Base-by-base conservation (phyloP, 805 yeast genomes). In the Ogataea polymorpha region DNA sequence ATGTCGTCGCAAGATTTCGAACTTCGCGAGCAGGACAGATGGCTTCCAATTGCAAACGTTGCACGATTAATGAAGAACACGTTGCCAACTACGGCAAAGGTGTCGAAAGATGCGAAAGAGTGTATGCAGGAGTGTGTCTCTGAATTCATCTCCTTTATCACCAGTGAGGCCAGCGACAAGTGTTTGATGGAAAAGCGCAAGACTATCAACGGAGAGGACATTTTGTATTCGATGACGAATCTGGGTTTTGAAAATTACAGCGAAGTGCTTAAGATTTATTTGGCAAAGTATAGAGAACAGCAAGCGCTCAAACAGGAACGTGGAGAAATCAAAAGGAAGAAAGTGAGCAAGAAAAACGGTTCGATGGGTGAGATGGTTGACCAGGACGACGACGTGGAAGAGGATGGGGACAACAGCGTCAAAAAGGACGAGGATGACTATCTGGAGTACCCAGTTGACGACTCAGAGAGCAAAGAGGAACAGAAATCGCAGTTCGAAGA, bases 21-120 rank as follows among this genome's bases (percentile, higher is more conserved):
- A 52, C 70, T 79, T 30, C 66, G 80, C 40, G 81, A 76, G 53
- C 81, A 76, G 56, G 81, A 75, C 53, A 67, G 77, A 44, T 76
- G 81, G 81, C 65, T 76, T 16, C 82, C 82, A 23, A 77, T 76
- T 44, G 82, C 82, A 28, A 76, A 76, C 45, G 84, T 79, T 45
- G 82, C 84, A n/a, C 67, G 91, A 38, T 75, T 85, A 37, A 85
- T 84, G 91, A 85, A 85, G 55, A 70, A 65, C 41, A 82, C 91
- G 2, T 65, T 84, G 23, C 91, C 93, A 3, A 65, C 71, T 10
- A 79, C 81, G 26, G 91, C 90, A 9, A 84, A 84, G 54, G 79
- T 84, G 1, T 80, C 88, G 16, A 84, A 83, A 54, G 93, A 84
- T 53, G 85, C 90, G 31, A 82, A 83, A 54, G 90, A 82, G 51